These are phyloP conservation scores for Endoconidiophora polonica DNA, from an alignment of 2,329 filamentous ascomycete species.

Conservation along the genomic window DNA sequence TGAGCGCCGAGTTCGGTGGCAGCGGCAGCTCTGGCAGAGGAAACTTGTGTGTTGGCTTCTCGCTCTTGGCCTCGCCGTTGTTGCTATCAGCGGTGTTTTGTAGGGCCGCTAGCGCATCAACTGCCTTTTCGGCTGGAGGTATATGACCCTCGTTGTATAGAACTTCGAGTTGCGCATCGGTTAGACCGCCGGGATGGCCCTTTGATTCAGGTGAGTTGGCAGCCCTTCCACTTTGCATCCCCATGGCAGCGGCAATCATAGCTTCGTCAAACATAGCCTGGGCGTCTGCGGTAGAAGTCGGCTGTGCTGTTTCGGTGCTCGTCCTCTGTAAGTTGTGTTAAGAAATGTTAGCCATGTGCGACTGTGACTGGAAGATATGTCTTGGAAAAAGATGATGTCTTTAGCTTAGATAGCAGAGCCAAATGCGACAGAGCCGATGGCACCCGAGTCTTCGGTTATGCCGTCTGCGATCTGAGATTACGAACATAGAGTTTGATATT, in stretches of 20 bases:
- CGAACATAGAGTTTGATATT: too few species aligned
- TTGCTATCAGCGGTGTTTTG: slow-evolving; percentile 13
- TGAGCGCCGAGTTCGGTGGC: slow-evolving; percentile 44
- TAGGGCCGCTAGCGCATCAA: slow-evolving; percentile 9
- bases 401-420: too few species aligned
- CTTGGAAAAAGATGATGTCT: too few species aligned
- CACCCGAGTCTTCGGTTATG: too few species aligned
- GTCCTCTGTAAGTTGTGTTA: not conserved
- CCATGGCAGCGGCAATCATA: slow-evolving; percentile 11
- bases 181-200: slow-evolving; percentile 21
- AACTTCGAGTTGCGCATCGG: slow-evolving; percentile 27
- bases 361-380: too few species aligned
- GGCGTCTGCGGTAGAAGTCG: not conserved
- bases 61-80: slow-evolving; percentile 12
- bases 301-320: not conserved
- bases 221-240: too few species aligned
- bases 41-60: slow-evolving; percentile 55
- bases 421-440: too few species aligned
- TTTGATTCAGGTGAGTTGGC: too few species aligned
- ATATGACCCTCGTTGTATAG: slow-evolving; percentile 28
- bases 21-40: slow-evolving; percentile 52
- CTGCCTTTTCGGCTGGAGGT: slow-evolving; percentile 18
- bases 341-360: too few species aligned
- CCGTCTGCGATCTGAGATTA: too few species aligned
- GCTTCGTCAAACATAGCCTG: slow-evolving; percentile 13